phyloP scores from a whole-genome alignment of 2,329 filamentous ascomycete species.

The Fusarium secorum region DNA sequence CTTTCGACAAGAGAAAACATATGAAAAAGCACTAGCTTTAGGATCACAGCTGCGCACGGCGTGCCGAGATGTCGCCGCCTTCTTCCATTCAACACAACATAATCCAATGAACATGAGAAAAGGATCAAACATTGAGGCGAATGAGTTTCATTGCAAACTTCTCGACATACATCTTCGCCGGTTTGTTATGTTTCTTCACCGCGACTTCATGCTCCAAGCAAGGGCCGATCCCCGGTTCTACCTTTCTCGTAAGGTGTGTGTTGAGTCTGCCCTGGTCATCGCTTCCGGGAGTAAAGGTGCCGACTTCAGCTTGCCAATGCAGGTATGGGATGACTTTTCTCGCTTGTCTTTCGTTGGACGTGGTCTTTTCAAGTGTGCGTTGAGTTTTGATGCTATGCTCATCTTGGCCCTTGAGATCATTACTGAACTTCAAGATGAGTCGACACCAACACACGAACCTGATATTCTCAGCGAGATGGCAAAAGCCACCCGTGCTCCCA shows the following conservation, averaged over 20 bases:
- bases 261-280: slow-evolving; percentile 39
- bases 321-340: slow-evolving; percentile 35
- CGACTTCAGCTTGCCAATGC: slow-evolving; percentile 19
- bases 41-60: slow-evolving; percentile 32
- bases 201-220: slow-evolving; percentile 41
- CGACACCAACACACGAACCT: slow-evolving; percentile 22
- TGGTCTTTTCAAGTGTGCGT: slow-evolving; percentile 38
- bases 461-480: slow-evolving; percentile 39
- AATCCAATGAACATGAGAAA: not conserved
- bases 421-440: slow-evolving; percentile 38
- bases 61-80: slow-evolving; percentile 36
- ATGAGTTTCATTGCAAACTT: slow-evolving; percentile 36
- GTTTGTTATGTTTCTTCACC: slow-evolving; percentile 41
- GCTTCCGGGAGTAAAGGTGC: slow-evolving; percentile 26
- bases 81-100: slow-evolving; percentile 27
- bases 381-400: slow-evolving; percentile 41
- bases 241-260: slow-evolving; percentile 39
- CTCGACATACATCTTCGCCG: slow-evolving; percentile 39
- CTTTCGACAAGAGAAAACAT: slow-evolving; percentile 30
- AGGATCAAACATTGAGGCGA: slow-evolving; percentile 15
- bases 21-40: slow-evolving; percentile 32
- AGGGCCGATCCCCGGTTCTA: slow-evolving; percentile 36
- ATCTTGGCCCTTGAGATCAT: slow-evolving; percentile 36
- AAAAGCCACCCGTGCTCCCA: slow-evolving; percentile 28
- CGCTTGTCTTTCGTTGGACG: slow-evolving; percentile 39